Evolutionary conservation across 257 asterid species (phyloP).

Genomic region (Linaria vulgaris): DNA sequence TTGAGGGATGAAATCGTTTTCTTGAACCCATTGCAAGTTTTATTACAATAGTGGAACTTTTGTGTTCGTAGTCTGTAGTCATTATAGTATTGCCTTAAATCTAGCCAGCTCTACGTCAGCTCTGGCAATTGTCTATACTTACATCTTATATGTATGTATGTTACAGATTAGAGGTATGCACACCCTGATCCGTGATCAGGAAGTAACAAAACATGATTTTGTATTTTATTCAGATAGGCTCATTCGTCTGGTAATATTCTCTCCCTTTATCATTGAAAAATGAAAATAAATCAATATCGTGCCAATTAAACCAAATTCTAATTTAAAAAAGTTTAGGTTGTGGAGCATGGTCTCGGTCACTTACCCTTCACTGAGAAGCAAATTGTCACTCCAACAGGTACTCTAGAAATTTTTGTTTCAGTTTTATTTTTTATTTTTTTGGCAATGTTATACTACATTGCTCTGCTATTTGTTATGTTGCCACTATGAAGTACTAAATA

Average conservation of each 20-base stretch:
- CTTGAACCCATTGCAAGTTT: too few species aligned
- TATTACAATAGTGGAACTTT: background rate
- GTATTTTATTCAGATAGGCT: slow-evolving; percentile 97
- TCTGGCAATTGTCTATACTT: slow-evolving; percentile 7
- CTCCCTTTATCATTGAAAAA: slow-evolving; percentile 21
- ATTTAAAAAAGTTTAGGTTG: slow-evolving; percentile 59
- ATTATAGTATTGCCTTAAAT: background rate
- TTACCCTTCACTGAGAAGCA: slow-evolving; percentile 98
- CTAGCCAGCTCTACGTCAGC: slow-evolving; percentile 5
- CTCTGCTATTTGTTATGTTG: slow-evolving; percentile 6
- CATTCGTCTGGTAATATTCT: slow-evolving; percentile 79
- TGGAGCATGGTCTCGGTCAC: slow-evolving; percentile 98
- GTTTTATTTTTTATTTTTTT: too few species aligned
- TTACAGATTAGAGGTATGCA: slow-evolving; percentile 99
- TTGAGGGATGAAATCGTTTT: background rate
- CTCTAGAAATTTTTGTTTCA: slow-evolving; percentile 4
- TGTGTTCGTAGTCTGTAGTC: background rate
- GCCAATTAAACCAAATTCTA: background rate
- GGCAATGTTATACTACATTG: too few species aligned
- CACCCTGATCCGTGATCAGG: slow-evolving; percentile 88
- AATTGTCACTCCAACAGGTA: slow-evolving; percentile 94
- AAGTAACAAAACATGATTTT: slow-evolving; percentile 93
- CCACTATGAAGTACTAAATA: slow-evolving; percentile 8
- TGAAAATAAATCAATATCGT: slow-evolving; percentile 11
- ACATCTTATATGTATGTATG: slow-evolving; percentile 24